phyloP scores from a whole-genome alignment of 768 basidiomycete species.

The Pleurotus tuber-regium region DNA sequence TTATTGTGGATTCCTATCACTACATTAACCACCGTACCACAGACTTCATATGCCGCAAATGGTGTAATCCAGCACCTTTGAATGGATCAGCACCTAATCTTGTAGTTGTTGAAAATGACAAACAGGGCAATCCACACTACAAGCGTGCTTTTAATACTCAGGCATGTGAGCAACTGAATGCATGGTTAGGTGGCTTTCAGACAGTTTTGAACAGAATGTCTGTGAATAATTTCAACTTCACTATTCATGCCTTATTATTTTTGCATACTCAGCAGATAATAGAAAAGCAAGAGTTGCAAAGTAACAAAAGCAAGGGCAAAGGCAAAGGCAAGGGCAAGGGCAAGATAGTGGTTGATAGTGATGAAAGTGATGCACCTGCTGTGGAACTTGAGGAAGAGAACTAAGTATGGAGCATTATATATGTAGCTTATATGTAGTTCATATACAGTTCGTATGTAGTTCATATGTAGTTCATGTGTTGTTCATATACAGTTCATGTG shows the following conservation, averaged over 20 bases:
- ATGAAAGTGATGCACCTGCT: conserved; percentile 2
- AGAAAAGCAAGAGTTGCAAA: not conserved
- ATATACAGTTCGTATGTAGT: not conserved
- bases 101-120: conserved; percentile 19
- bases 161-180: conserved; percentile 30
- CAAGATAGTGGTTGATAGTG: conserved; percentile 1
- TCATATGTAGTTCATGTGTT: too few relatives aligned
- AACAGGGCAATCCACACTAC: conserved; percentile 18
- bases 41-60: conserved; percentile 25
- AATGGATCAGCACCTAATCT: conserved; percentile 29
- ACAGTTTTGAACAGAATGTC: conserved; percentile 25
- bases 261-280: conserved; percentile 2
- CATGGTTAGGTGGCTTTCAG: conserved; percentile 30
- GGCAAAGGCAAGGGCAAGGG: too few relatives aligned
- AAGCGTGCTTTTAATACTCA: conserved; percentile 26
- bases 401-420: not conserved
- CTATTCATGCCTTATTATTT: conserved; percentile 2
- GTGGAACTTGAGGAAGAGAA: conserved; percentile 1
- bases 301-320: not conserved
- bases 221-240: conserved; percentile 19
- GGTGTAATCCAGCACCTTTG: conserved; percentile 28
- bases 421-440: not conserved
- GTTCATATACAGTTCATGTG: too few relatives aligned
- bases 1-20: conserved; percentile 24
- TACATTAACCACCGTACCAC: conserved; percentile 22